A percentile compares a stretch with the other conserved stretches of the same genome.
phyloP scores from a whole-genome alignment of 768 basidiomycete genomes.

The Leccinum broughii region DNA sequence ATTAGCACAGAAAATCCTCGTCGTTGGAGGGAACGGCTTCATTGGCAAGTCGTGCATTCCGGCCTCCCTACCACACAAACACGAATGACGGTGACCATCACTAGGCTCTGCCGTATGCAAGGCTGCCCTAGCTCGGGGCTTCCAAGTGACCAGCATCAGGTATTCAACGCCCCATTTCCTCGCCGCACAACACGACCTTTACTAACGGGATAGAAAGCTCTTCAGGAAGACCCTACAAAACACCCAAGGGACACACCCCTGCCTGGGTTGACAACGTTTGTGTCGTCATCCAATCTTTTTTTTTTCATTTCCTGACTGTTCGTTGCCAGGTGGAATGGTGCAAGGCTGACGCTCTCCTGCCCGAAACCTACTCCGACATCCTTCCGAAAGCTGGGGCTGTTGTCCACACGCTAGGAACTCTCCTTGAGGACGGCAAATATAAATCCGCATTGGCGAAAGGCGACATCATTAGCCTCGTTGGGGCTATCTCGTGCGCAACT shows the following conservation, averaged over 20 bases:
- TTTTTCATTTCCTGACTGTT: slow-evolving; percentile 6
- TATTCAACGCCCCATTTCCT: slow-evolving; percentile 25
- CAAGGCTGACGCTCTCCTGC: slow-evolving; percentile 77
- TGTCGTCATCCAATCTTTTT: slow-evolving; percentile 7
- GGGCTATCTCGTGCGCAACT: slow-evolving; percentile 46
- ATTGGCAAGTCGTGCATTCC: slow-evolving; percentile 57
- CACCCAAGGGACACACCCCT: slow-evolving; percentile 88
- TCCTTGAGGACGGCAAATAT: slow-evolving; percentile 80
- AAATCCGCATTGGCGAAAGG: slow-evolving; percentile 69
- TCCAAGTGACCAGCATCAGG: slow-evolving; percentile 91
- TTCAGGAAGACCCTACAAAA: slow-evolving; percentile 81
- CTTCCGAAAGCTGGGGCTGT: slow-evolving; percentile 71
- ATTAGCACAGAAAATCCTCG: slow-evolving; percentile 68
- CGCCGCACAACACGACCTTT: neutral
- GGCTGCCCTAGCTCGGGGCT: slow-evolving; percentile 79
- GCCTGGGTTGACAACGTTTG: slow-evolving; percentile 79
- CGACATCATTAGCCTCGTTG: slow-evolving; percentile 51
- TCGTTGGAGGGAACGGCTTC: slow-evolving; percentile 98
- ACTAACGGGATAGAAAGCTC: slow-evolving; percentile 50
- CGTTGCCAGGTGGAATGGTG: slow-evolving; percentile 79
- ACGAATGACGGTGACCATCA: slow-evolving; percentile 2
- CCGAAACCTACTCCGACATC: slow-evolving; percentile 67
- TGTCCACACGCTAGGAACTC: slow-evolving; percentile 91
- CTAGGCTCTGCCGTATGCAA: slow-evolving; percentile 92
- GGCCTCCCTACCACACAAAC: neutral